Conservation (phyloP, 1,139 yeast species). For the Zygosaccharomyces pseudobailii region DNA sequence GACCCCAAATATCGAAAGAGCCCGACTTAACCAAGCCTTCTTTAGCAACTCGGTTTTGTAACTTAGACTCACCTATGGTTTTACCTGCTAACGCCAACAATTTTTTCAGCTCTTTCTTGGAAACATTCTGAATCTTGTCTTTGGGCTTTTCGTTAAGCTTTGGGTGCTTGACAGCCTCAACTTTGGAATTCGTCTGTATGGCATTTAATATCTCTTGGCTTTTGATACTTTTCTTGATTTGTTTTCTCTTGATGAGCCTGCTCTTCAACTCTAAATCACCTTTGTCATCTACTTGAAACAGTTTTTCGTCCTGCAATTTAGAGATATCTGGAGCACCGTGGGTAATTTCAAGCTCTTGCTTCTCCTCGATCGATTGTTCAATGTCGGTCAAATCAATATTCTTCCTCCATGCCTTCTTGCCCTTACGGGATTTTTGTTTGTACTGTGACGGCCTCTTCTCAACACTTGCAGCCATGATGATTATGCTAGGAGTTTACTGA, state of each 20-base stretch:
- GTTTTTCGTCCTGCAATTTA: slow-evolving; percentile 40
- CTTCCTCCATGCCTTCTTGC: slow-evolving; percentile 94
- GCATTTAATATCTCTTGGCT: slow-evolving; percentile 65
- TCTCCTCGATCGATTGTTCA: slow-evolving; percentile 63
- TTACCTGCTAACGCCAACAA: slow-evolving; percentile 79
- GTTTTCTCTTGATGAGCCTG: slow-evolving; percentile 40
- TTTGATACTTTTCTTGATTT: slow-evolving; percentile 49
- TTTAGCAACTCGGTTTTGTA: slow-evolving; percentile 49
- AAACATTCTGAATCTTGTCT: slow-evolving; percentile 57
- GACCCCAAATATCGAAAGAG: slow-evolving; percentile 65
- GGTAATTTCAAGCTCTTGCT: slow-evolving; percentile 61
- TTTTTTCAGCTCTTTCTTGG: slow-evolving; percentile 60
- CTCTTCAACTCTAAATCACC: slow-evolving; percentile 49
- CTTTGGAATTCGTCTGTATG: slow-evolving; percentile 62
- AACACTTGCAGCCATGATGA: slow-evolving; percentile 20
- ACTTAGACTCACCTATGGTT: slow-evolving; percentile 50
- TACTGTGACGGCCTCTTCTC: slow-evolving; percentile 41
- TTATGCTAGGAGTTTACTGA: no score
- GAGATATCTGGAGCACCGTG: slow-evolving; percentile 50
- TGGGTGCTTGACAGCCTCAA: slow-evolving; percentile 54
- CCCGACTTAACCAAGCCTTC: slow-evolving; percentile 57
- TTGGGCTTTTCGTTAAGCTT: slow-evolving; percentile 32
- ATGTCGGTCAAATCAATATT: slow-evolving; percentile 82
- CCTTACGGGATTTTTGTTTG: slow-evolving; percentile 77
- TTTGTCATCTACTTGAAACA: slow-evolving; percentile 69